Evolutionary conservation across 768 basidiomycete species (phyloP).

Genomic region (Suillus clintonianus): DNA sequence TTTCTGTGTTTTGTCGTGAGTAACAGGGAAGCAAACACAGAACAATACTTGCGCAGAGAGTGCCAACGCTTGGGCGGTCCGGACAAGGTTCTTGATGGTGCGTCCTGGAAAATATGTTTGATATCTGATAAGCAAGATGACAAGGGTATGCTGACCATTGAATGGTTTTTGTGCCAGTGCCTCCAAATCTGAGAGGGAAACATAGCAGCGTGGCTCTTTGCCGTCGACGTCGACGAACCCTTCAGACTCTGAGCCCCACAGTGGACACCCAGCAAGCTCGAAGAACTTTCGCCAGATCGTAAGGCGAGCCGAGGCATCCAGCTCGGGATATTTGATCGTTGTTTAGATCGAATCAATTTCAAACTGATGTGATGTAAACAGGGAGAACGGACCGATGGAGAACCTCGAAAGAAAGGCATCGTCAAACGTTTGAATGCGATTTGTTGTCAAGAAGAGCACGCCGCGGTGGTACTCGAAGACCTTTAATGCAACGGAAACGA

Average conservation of each 20-base stretch:
- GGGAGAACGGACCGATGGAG: slow-evolving; percentile 44
- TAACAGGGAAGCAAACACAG: not conserved
- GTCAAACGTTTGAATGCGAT: slow-evolving; percentile 41
- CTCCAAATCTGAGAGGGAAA: slow-evolving; percentile 17
- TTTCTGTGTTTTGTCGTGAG: slow-evolving; percentile 4
- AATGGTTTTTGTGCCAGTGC: slow-evolving; percentile 25
- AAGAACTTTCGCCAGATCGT: slow-evolving; percentile 29
- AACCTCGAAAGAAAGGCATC: slow-evolving; percentile 70
- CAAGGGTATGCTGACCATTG: slow-evolving; percentile 20
- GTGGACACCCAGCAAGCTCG: slow-evolving; percentile 13
- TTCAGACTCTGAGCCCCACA: slow-evolving; percentile 7
- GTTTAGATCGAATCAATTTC: not conserved
- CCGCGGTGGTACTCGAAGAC: slow-evolving; percentile 63
- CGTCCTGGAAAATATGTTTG: slow-evolving; percentile 14
- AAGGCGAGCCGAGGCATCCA: slow-evolving; percentile 19
- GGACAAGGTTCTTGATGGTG: slow-evolving; percentile 33
- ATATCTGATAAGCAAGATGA: not conserved
- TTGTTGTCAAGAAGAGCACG: slow-evolving; percentile 61
- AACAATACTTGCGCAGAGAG: slow-evolving; percentile 18
- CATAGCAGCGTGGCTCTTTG: slow-evolving; percentile 8
- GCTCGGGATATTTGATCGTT: slow-evolving; percentile 29
- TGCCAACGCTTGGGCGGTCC: slow-evolving; percentile 32
- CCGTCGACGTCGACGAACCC: slow-evolving; percentile 6
- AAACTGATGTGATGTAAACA: not conserved
- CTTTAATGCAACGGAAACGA: slow-evolving; percentile 69